Base-by-base conservation (phyloP, 192 early-diverging fungal species). In the Phycomyces blakesleeanus region DNA sequence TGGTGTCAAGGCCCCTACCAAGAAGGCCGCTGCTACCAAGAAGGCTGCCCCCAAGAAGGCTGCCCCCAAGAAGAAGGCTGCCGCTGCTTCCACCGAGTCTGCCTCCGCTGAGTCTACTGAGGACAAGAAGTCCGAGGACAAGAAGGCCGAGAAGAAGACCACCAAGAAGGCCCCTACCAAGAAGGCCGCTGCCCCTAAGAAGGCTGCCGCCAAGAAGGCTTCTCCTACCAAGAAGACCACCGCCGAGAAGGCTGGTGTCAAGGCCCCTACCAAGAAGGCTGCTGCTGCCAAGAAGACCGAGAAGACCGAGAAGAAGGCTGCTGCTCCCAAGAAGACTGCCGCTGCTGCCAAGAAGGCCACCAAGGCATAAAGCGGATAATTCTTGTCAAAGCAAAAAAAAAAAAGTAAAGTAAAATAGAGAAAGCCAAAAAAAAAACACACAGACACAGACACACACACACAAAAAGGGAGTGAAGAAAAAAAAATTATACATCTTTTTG, bases 131-230 rank as follows among this genome's bases (percentile, higher is more conserved):
- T 20, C 58, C 12, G 42, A 60, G 20, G 49, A 60, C 26, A 60
- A 61, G 20, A 61, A 49, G 49, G 29, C 50, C 49, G 76, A 81
- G 76, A 79, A 82, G 57, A 71, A 64, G 76, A 21, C 77, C 51
- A 55, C 70, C 38, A 81, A 87, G 73, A 87, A 85, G 76, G 72
- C 74, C n/a, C n/a, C n/a, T 39, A 59, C 79, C 63, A 37, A 52
- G 26, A 67, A 64, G 26, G 34, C 63, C 34, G 44, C 62, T 25
- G 26, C 61, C 41, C 27, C 68, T 66, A 78, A 74, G 68, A 78
- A 83, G 62, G 62, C 58, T 54, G 61, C 68, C 9, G 44, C 64
- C 51, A 82, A 83, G 73, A 77, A 79, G 68, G 76, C 61, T 44
- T 22, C 66, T 26, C 55, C 75, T 55, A 54, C 61, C 24, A 61